Evolutionary conservation across 2,329 filamentous ascomycete species (phyloP).

Genomic region (Clonostachys rhizophaga): DNA sequence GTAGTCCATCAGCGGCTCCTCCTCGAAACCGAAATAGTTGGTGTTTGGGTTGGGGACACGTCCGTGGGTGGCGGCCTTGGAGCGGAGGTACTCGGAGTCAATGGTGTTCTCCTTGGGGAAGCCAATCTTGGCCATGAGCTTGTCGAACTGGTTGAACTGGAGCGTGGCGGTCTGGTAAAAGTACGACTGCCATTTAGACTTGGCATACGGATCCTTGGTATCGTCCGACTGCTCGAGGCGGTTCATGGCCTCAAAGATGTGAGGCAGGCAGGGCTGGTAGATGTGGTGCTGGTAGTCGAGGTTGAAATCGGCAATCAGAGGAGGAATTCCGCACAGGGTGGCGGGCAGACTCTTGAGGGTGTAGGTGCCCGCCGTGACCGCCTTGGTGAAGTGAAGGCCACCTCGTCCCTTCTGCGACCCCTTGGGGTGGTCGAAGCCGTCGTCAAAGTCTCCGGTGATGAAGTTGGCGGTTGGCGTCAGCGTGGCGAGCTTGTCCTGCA

Average conservation of each 20-base stretch:
- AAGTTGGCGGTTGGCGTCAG: slow-evolving; percentile 24
- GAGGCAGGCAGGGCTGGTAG: slow-evolving; percentile 38
- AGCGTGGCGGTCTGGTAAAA: slow-evolving; percentile 25
- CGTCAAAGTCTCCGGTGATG: slow-evolving; percentile 26
- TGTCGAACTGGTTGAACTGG: slow-evolving; percentile 23
- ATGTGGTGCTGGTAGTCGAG: slow-evolving; percentile 31
- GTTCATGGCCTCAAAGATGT: slow-evolving; percentile 26
- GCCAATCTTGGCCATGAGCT: slow-evolving; percentile 20
- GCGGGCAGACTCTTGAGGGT: slow-evolving; percentile 36
- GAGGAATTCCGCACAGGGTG: slow-evolving; percentile 33
- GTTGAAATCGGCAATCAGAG: slow-evolving; percentile 35
- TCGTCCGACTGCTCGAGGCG: slow-evolving; percentile 5
- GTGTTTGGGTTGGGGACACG: slow-evolving; percentile 18
- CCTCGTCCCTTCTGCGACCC: slow-evolving; percentile 16
- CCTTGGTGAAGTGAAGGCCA: slow-evolving; percentile 32
- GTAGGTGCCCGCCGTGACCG: slow-evolving; percentile 33
- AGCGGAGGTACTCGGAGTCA: slow-evolving; percentile 19
- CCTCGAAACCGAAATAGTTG: slow-evolving; percentile 27
- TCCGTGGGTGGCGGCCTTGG: slow-evolving; percentile 18
- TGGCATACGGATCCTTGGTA: not conserved
- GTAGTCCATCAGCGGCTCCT: slow-evolving; percentile 21
- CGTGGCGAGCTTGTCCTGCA: slow-evolving; percentile 15
- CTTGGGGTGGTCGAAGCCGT: slow-evolving; percentile 18
- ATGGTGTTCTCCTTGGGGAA: slow-evolving; percentile 17
- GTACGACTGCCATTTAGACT: slow-evolving; percentile 20